phyloP scores from a whole-genome alignment of 139 green algal species.

The Yamagishiella unicocca region DNA sequence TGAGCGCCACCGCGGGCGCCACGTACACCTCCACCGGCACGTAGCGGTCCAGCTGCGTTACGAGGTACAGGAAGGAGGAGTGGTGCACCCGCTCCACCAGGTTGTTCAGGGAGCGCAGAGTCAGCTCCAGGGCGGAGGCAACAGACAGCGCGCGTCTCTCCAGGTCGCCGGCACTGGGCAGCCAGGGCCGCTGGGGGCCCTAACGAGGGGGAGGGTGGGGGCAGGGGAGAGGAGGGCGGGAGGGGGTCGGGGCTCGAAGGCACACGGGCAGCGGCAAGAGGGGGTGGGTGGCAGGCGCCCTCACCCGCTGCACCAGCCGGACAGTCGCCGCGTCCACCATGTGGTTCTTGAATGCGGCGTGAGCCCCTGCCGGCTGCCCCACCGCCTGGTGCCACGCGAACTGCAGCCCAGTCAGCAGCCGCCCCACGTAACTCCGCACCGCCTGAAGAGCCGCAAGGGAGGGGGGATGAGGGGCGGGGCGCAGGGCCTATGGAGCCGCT shows the following conservation, averaged over 20 bases:
- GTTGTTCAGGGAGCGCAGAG: conserved; percentile 79
- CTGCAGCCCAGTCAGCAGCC: conserved; percentile 49
- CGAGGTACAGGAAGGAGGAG: conserved; percentile 82
- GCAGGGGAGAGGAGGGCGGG: neutral
- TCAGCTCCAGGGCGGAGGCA: conserved; percentile 54
- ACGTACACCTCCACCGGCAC: conserved; percentile 83
- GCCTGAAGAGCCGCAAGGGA: neutral
- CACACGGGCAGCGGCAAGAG: too few species aligned
- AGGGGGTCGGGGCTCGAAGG: too few species aligned
- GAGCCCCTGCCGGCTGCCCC: conserved; percentile 63
- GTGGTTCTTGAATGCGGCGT: conserved; percentile 75
- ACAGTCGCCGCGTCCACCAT: conserved; percentile 77
- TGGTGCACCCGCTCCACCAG: conserved; percentile 90
- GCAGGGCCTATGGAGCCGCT: too few species aligned
- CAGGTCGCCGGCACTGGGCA: neutral
- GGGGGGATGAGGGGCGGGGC: too few species aligned
- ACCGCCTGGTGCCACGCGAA: conserved; percentile 68
- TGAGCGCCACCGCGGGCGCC: conserved; percentile 64
- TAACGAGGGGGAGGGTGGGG: neutral
- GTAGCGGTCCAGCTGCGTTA: conserved; percentile 62
- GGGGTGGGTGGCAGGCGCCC: neutral
- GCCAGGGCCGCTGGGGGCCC: neutral
- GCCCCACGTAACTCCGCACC: conserved; percentile 14
- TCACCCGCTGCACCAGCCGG: conserved; percentile 24
- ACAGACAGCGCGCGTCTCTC: neutral